Evolutionary conservation across 495 filamentous ascomycete species (phyloP).

Genomic region (Margaritispora aquatica): DNA sequence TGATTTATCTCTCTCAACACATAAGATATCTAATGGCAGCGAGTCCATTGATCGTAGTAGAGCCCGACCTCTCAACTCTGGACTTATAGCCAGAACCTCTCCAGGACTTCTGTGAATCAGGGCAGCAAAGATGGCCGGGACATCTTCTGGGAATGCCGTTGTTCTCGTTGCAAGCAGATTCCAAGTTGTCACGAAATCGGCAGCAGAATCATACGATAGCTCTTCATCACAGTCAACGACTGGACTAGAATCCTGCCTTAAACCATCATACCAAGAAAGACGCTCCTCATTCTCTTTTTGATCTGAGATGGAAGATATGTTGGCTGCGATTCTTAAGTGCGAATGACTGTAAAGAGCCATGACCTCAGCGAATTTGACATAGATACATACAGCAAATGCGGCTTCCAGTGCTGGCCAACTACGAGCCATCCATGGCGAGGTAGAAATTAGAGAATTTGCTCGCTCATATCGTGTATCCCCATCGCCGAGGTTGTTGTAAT

Average conservation of each 20-base stretch:
- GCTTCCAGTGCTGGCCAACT: not conserved
- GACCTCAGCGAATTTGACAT: not conserved
- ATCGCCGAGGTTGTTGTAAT: not conserved
- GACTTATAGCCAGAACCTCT: not conserved
- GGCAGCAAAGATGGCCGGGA: not conserved
- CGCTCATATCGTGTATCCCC: not conserved
- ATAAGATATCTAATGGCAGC: not conserved
- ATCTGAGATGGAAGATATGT: not conserved
- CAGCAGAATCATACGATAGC: not conserved
- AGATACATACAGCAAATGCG: not conserved
- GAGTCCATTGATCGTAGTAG: not conserved
- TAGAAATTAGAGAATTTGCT: not conserved
- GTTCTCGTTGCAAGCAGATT: conserved; percentile 24
- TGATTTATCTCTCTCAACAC: not conserved
- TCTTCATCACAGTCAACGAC: not conserved
- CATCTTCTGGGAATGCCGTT: conserved; percentile 14
- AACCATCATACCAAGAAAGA: too few relatives aligned
- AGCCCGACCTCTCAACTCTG: not conserved
- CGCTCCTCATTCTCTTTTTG: not conserved
- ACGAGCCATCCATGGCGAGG: not conserved
- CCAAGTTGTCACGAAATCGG: not conserved
- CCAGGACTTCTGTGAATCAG: not conserved
- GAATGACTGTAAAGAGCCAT: not conserved
- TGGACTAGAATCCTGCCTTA: not conserved
- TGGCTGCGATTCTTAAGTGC: not conserved